Evolutionary conservation across 2,329 filamentous ascomycete species (phyloP), one percentile per base, ranked within the genome.

Genomic region (Sporothrix euskadiensis): DNA sequence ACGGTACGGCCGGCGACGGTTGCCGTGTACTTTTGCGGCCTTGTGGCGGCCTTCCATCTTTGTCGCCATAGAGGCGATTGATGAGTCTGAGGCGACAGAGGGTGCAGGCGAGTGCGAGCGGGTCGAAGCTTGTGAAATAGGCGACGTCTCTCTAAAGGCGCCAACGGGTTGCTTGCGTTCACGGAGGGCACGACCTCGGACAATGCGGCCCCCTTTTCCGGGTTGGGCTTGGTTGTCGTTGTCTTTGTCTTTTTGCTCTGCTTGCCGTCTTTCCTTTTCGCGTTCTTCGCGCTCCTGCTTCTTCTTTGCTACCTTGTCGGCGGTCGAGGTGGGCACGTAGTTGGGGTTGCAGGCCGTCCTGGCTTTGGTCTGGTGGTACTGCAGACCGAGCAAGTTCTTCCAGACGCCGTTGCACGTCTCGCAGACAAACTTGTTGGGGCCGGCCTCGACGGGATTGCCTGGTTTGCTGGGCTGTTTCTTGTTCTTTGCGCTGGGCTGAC

Each of bases 301-400:
- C 26, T 68, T 52, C 19, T 49, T 26, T 22, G 49, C 47, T 39
- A 22, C 41, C 19, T 44, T 56, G 10, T 69, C 56, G 7, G 32
- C 35, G 10, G 66, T 26, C 10, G 78, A 66, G 10, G 78, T 77
- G 32, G 82, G 79, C 19, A 82, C 79, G 66, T 81, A 86, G 72
- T 79, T 78, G 1, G 87, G 84, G 76, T 90, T 90, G 77, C 88
- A 90, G 16, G 82, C 30, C 3, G 85, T 85, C 74, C 82, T 82
- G 0, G 88, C 86, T 76, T 88, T 89, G 47, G 84, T 85, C 16
- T 86, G 79, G 75, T 90, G 88, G 77, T 90, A 90, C 69, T 88
- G 87, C 19, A 89, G 80, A 0, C 88, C 88, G 63, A 87, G 81
- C 47, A 86, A 82, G 70, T 89, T 89, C 78, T 88, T 89, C 87